Percentiles rank a stretch among this genome's conserved stretches.
These are phyloP conservation scores for Orobanche coerulescens DNA, from an alignment of 257 asterid species.

Conservation along the genomic window DNA sequence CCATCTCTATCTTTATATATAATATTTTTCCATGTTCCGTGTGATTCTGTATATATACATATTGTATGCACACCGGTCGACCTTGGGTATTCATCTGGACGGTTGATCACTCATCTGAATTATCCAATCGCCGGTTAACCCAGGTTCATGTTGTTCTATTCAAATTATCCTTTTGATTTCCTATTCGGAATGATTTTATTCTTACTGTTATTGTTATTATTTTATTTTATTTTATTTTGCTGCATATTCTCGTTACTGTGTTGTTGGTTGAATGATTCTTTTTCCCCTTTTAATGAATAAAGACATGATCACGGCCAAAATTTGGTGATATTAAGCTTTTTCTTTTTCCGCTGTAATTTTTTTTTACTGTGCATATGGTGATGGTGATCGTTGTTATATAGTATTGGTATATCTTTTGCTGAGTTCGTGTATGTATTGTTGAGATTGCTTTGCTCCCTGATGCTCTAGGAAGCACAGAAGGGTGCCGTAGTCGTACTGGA, in stretches of 20 bases:
- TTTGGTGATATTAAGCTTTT: not conserved
- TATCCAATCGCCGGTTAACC: constrained; percentile 9
- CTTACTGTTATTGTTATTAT: too few species aligned
- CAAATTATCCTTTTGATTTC: not conserved
- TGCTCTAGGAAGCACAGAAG: too few species aligned
- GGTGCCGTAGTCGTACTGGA: too few species aligned
- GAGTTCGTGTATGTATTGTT: not conserved
- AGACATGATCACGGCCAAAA: not conserved
- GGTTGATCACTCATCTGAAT: constrained; percentile 20
- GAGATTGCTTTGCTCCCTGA: constrained; percentile 6
- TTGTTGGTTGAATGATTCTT: not conserved
- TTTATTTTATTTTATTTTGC: too few species aligned
- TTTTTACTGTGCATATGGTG: not conserved
- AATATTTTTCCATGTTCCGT: too few species aligned
- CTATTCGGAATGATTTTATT: too few species aligned
- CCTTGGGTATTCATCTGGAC: not conserved
- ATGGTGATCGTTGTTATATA: too few species aligned
- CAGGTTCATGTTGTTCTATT: not conserved
- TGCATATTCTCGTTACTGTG: not conserved
- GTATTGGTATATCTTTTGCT: constrained; percentile 11
- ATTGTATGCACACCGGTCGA: too few species aligned
- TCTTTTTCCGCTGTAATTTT: not conserved
- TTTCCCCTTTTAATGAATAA: not conserved
- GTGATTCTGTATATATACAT: too few species aligned
- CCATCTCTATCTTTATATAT: too few species aligned